These are phyloP conservation scores for Venturiaceae sp. DNA, from an alignment of 2,329 filamentous ascomycete species.

Conservation along the genomic window DNA sequence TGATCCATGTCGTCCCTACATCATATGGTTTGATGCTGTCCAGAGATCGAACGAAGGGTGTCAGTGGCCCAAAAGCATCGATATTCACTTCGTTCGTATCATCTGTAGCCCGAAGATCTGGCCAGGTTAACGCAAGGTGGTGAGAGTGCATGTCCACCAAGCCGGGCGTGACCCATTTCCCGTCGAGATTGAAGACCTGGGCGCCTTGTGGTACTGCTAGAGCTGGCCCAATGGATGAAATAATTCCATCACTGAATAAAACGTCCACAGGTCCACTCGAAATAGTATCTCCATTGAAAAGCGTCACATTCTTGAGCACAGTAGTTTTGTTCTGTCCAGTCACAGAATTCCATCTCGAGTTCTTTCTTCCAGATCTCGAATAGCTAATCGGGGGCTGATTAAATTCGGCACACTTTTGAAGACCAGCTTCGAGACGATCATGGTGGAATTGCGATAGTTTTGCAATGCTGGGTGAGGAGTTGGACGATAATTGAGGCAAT, in stretches of 20 bases:
- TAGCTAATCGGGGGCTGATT: neutral
- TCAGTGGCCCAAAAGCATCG: conserved; percentile 38
- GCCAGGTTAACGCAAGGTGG: conserved; percentile 50
- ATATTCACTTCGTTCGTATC: conserved; percentile 56
- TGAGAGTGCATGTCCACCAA: conserved; percentile 68
- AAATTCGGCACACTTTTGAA: conserved; percentile 2
- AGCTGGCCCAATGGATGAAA: conserved; percentile 12
- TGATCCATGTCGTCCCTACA: conserved; percentile 58
- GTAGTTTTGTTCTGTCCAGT: conserved; percentile 1
- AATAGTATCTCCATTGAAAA: conserved; percentile 2
- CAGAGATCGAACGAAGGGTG: conserved; percentile 57
- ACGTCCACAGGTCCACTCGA: neutral
- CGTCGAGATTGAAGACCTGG: conserved; percentile 47
- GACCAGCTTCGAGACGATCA: neutral
- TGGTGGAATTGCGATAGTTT: neutral
- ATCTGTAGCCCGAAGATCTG: conserved; percentile 41
- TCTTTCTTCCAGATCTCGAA: neutral
- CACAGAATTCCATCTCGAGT: conserved; percentile 1
- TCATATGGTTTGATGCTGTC: conserved; percentile 56
- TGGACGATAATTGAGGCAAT: neutral
- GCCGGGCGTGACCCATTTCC: conserved; percentile 53
- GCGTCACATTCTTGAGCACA: conserved; percentile 3
- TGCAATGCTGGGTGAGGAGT: neutral
- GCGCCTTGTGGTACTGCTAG: conserved; percentile 22
- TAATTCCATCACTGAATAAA: neutral